Base-by-base conservation (phyloP, 352 stramenopile genomes). In the Globisporangium yorkense region DNA sequence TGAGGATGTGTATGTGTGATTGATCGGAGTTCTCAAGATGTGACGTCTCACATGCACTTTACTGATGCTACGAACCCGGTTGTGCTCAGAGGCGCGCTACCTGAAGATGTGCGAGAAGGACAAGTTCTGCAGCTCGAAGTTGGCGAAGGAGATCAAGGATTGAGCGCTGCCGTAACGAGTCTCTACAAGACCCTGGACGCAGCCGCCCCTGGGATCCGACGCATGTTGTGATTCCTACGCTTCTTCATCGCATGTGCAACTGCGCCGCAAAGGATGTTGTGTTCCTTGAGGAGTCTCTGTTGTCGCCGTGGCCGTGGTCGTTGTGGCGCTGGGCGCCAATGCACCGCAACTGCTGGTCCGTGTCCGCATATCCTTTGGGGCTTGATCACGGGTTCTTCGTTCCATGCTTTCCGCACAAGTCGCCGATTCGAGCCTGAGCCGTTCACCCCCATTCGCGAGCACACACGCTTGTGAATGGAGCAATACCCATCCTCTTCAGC, bases 171-270 rank as follows among this genome's bases (percentile, higher is more conserved):
- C 0, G 27, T 40, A 35, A 41, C 13, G 3, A 39, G 21, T 15
- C 50, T 61, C 18, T 61, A 50, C 55, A 45, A 39, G 29, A 31
- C 41, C 21, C 16, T 61, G 5, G 55, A 60, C 24, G n/a, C 29
- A 16, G 31, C 33, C 39, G 6, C 46, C 21, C 21, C 21, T 24
- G 21, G 21, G 21, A 24, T 24, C 1, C 1, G 21, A 24, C 51
- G 29, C 24, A 44, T 8, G 20, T n/a, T 20, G n/a, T 56, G 9
- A 21, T 54, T 56, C 1, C 21, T 24, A 54, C 64, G 29, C 41
- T 70, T 24, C 16, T 70, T 18, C 59, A 67, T 24, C 64, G 64
- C 1, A 4, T 60, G 12, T 20, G 29, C 15, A 45, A 43, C 6
- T 63, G 57, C 43, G 46, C 13, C 1, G 29, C n/a, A 16, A 35